Evolutionary conservation across 2,329 filamentous ascomycete genomes (phyloP).

Genomic region (Aurifilum marmelostoma): DNA sequence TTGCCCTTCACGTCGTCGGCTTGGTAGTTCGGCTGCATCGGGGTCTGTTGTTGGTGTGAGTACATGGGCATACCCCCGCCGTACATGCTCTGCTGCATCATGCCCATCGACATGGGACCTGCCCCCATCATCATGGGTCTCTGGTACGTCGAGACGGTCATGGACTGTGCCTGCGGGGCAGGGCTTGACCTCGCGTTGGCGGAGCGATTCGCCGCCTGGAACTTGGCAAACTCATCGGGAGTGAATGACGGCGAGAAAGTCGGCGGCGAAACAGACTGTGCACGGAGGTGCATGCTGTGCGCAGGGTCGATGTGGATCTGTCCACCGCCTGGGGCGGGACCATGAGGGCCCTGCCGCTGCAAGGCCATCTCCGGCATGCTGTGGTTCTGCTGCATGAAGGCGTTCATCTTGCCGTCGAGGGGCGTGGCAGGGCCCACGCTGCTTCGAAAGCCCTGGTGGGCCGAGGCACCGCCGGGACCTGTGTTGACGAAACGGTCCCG

Average conservation of each 20-base stretch:
- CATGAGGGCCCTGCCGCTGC: constrained; percentile 18
- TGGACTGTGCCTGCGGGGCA: constrained; percentile 56
- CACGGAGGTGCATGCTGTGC: constrained; percentile 54
- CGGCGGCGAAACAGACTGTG: constrained; percentile 56
- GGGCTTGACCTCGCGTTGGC: constrained; percentile 57
- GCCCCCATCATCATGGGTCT: constrained; percentile 67
- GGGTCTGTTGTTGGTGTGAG: constrained; percentile 39
- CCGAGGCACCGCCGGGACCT: constrained; percentile 56
- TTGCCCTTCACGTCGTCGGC: constrained; percentile 69
- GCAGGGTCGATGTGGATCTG: constrained; percentile 50
- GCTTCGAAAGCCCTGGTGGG: constrained; percentile 26
- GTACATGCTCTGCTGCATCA: constrained; percentile 62
- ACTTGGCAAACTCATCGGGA: constrained; percentile 84
- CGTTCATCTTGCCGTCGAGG: constrained; percentile 69
- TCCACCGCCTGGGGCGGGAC: constrained; percentile 34
- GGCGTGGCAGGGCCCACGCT: constrained; percentile 23
- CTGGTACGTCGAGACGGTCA: constrained; percentile 49
- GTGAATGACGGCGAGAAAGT: constrained; percentile 71
- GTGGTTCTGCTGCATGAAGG: constrained; percentile 83
- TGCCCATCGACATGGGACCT: constrained; percentile 48
- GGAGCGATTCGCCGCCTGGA: constrained; percentile 71
- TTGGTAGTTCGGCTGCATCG: constrained; percentile 47
- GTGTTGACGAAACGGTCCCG: constrained; percentile 83
- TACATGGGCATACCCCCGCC: constrained; percentile 52
- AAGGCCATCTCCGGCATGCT: constrained; percentile 55